Base-by-base conservation (phyloP, 2,329 filamentous ascomycete species). In the Fusarium chlamydosporum region DNA sequence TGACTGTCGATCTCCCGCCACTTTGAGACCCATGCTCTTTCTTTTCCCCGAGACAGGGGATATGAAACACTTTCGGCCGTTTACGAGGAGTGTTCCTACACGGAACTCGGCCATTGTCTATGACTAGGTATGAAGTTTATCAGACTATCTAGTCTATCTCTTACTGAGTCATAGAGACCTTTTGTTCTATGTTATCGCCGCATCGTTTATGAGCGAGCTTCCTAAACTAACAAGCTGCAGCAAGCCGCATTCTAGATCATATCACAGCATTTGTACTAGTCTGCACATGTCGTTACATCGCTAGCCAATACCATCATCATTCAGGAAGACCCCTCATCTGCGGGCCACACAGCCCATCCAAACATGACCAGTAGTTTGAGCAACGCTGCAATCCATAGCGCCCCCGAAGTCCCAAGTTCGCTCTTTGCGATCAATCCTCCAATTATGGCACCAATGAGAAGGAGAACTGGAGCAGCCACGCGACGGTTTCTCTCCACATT, bases 301-400 rank as follows among this genome's bases (percentile, higher is more conserved):
- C 46, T 33, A 55, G 34, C 23, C 20, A n/a, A 53, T 27, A 40
- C 10, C 9, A 11, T 38, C 20, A 23, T 27, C 45, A n/a, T n/a
- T 59, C 41, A 65, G 11, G 26, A 16, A n/a, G 60, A 27, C 52
- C 53, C 61, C 23, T 75, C 71, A 61, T 85, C 83, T 1, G 78
- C 82, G 6, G 84, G 86, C 90, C 90, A 92, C 2, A 85, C 68
- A 16, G 87, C 78, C 89, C 90, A 92, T 0, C 84, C 79, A 3
- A 86, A 23, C 1, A 88, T 82, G 61, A 90, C 86, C 3, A 79
- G 38, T 2, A 84, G 70, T 78, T 92, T 92, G 46, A 91, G 71
- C 0, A 70, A 77, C 0, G 85, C 83, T 0, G 87, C 88, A n/a
- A 85, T 81, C 88, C 88, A 91, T 61, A 91, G 72, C 2, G 87